Evolutionary conservation across 352 stramenopile species (phyloP).

Genomic region (Paralagenidium karlingii): DNA sequence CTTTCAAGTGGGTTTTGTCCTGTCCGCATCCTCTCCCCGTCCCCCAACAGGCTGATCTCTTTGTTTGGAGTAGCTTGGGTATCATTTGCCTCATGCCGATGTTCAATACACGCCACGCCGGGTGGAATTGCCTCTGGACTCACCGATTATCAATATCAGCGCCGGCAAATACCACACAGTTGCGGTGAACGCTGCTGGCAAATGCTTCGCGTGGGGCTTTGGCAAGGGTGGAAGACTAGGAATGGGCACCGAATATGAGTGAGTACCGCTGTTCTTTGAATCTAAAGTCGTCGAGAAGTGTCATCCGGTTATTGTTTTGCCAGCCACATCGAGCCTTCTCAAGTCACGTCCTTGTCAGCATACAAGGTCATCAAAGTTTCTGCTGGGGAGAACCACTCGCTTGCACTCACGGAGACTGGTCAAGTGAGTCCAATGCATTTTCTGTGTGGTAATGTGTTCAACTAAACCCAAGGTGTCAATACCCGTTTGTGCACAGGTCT

Average conservation of each 20-base stretch:
- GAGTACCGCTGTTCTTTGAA: conserved; percentile 5
- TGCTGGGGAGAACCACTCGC: conserved; percentile 69
- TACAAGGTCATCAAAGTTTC: conserved; percentile 54
- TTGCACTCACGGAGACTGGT: conserved; percentile 46
- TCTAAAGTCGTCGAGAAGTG: no score
- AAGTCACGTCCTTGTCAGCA: conserved; percentile 23
- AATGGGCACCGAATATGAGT: conserved; percentile 70
- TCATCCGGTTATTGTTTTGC: conserved; percentile 1
- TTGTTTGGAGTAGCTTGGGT: conserved; percentile 34
- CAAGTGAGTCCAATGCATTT: conserved; percentile 13
- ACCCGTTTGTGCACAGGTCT: conserved; percentile 24
- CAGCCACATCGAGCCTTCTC: conserved; percentile 55
- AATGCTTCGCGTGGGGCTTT: conserved; percentile 77
- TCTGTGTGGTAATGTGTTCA: no score
- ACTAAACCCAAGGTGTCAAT: no score
- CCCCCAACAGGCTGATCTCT: conserved; percentile 1
- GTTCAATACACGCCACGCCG: conserved; percentile 50
- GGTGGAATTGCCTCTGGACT: conserved; percentile 36
- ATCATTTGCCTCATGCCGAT: conserved; percentile 70
- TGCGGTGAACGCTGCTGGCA: conserved; percentile 35
- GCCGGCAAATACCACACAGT: conserved; percentile 76
- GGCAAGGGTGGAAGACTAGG: conserved; percentile 66
- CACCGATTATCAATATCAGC: conserved; percentile 49
- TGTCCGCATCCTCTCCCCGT: background rate
- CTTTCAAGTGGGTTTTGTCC: conserved; percentile 45